phyloP scores from a whole-genome alignment of 2,329 filamentous ascomycete genomes.

The Bipolaris victoriae region DNA sequence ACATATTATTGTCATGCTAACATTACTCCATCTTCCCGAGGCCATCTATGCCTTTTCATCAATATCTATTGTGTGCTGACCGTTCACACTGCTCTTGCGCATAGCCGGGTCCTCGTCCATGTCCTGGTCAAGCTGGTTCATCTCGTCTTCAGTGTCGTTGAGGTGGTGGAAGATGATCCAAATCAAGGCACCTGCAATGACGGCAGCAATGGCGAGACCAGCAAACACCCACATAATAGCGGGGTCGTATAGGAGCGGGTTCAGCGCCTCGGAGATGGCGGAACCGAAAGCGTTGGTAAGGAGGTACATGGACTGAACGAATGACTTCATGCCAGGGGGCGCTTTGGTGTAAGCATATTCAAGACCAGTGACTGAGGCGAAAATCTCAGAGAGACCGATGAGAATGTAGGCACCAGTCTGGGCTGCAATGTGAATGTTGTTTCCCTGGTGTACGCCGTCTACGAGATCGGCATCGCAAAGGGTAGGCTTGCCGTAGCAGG shows the following conservation, averaged over 20 bases:
- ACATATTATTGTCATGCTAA: slow-evolving; percentile 9
- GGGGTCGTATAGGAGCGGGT: slow-evolving; percentile 67
- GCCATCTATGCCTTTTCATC: slow-evolving; percentile 21
- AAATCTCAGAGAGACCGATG: slow-evolving; percentile 56
- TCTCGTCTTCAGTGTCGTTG: slow-evolving; percentile 45
- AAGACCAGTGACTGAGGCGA: slow-evolving; percentile 56
- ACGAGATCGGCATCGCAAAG: slow-evolving; percentile 37
- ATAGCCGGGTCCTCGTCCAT: slow-evolving; percentile 41
- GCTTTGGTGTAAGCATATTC: slow-evolving; percentile 59
- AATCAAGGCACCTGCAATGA: slow-evolving; percentile 43
- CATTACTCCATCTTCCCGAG: neutral
- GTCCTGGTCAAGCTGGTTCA: slow-evolving; percentile 47
- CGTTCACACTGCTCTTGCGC: slow-evolving; percentile 32
- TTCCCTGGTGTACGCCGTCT: slow-evolving; percentile 41
- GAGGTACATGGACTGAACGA: slow-evolving; percentile 62
- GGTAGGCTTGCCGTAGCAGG: slow-evolving; percentile 56
- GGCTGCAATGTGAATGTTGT: slow-evolving; percentile 54
- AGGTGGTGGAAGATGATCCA: slow-evolving; percentile 49
- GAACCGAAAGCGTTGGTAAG: slow-evolving; percentile 66
- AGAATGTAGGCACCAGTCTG: slow-evolving; percentile 57
- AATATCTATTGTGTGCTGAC: slow-evolving; percentile 25
- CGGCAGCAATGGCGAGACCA: slow-evolving; percentile 39
- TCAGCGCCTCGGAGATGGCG: slow-evolving; percentile 68
- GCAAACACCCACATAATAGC: slow-evolving; percentile 69
- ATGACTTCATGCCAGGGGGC: slow-evolving; percentile 56